Conservation (phyloP, 2,329 filamentous ascomycete genomes). For the Periconia sp. region DNA sequence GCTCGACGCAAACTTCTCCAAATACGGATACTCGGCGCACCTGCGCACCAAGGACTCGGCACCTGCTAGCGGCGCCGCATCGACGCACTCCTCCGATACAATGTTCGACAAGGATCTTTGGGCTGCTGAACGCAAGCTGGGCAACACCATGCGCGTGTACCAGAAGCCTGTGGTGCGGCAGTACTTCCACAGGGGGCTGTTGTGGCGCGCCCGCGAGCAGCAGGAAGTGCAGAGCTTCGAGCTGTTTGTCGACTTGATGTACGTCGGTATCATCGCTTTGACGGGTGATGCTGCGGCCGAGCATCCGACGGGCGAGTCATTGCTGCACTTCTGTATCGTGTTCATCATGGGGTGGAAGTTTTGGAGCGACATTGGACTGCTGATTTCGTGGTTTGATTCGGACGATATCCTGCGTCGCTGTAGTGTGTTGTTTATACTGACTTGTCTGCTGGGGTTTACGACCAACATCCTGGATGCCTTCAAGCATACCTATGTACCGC, state of each 20-base stretch:
- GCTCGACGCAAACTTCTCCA: constrained; percentile 63
- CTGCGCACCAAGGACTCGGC: constrained; percentile 46
- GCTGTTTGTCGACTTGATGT: constrained; percentile 65
- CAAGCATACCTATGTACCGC: constrained; percentile 56
- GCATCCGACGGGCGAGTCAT: constrained; percentile 54
- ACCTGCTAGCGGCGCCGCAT: constrained; percentile 1
- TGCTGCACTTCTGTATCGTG: constrained; percentile 63
- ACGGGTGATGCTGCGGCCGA: constrained; percentile 64
- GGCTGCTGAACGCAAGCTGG: constrained; percentile 42
- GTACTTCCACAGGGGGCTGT: constrained; percentile 66
- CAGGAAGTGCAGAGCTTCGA: constrained; percentile 67
- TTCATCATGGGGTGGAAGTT: constrained; percentile 67
- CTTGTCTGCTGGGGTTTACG: constrained; percentile 64
- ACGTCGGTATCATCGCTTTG: constrained; percentile 65
- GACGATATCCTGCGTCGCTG: constrained; percentile 63
- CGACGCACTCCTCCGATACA: constrained; percentile 12
- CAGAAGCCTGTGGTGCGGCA: constrained; percentile 63
- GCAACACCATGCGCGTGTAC: constrained; percentile 57
- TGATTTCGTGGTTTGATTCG: constrained; percentile 64
- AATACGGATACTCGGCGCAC: constrained; percentile 64
- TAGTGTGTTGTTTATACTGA: constrained; percentile 62
- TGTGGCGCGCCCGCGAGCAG: constrained; percentile 62
- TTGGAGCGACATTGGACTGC: constrained; percentile 61
- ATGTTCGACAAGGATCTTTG: constrained; percentile 40
- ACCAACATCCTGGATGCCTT: constrained; percentile 63